A percentile compares a stretch with the other conserved stretches of the same genome.
phyloP scores from a whole-genome alignment of 352 stramenopile species.

The Phytophthora aleatoria region DNA sequence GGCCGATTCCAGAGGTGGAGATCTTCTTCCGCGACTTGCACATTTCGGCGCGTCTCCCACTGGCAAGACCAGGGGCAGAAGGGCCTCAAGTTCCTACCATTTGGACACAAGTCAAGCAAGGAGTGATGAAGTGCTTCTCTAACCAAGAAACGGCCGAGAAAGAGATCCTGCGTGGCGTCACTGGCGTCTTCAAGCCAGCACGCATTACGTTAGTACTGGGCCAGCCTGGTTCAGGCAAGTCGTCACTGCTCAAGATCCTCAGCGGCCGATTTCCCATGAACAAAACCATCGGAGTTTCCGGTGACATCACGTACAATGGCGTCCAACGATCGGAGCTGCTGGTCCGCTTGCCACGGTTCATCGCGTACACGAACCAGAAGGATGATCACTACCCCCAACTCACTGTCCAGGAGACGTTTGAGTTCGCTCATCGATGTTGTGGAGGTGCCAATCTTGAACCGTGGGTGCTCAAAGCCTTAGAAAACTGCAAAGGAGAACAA shows the following conservation, averaged over 20 bases:
- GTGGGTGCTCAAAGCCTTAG: constrained; percentile 42
- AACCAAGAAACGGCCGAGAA: constrained; percentile 40
- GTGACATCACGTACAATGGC: constrained; percentile 55
- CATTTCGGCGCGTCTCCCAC: constrained; percentile 36
- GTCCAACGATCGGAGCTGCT: constrained; percentile 30
- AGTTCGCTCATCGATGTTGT: constrained; percentile 90
- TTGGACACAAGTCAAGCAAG: constrained; percentile 36
- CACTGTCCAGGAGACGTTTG: constrained; percentile 93
- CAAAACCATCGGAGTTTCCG: constrained; percentile 46
- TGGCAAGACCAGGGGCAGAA: constrained; percentile 27
- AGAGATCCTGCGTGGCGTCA: constrained; percentile 44
- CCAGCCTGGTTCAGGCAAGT: constrained; percentile 49
- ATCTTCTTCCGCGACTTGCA: constrained; percentile 59
- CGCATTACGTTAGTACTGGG: constrained; percentile 50
- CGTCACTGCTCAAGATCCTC: constrained; percentile 42
- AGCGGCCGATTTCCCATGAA: constrained; percentile 48
- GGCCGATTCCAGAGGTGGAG: constrained; percentile 54
- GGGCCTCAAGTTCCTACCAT: constrained; percentile 36
- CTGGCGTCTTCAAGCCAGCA: constrained; percentile 39
- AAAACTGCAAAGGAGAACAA: constrained; percentile 44
- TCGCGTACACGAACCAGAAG: constrained; percentile 58
- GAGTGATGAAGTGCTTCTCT: constrained; percentile 21
- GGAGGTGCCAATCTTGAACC: constrained; percentile 45
- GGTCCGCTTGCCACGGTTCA: constrained; percentile 35
- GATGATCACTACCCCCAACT: constrained; percentile 89